These are phyloP conservation scores for Gossypium rotundifolium DNA, from an alignment of 345 rosid species.

Conservation along the genomic window DNA sequence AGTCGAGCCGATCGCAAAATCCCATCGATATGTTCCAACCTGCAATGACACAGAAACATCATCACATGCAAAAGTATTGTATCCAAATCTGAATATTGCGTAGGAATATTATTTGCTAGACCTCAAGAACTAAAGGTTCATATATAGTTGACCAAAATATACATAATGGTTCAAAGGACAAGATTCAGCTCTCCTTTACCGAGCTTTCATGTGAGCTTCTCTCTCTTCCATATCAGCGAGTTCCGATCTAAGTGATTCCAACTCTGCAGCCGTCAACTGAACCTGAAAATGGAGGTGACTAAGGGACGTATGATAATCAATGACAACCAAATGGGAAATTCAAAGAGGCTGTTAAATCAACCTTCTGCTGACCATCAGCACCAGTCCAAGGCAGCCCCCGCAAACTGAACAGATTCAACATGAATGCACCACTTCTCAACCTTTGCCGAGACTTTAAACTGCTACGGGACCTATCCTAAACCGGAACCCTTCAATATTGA, in stretches of 20 bases:
- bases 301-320: background rate
- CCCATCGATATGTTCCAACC: conserved; percentile 91
- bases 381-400: conserved; percentile 67
- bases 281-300: conserved; percentile 46
- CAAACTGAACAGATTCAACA: conserved; percentile 69
- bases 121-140: background rate
- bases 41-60: conserved; percentile 17
- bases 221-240: conserved; percentile 82
- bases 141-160: background rate
- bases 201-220: conserved; percentile 84
- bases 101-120: no score
- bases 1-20: conserved; percentile 80
- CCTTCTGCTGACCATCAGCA: conserved; percentile 68
- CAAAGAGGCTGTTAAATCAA: conserved; percentile 20
- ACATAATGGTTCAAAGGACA: background rate
- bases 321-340: background rate
- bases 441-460: conserved; percentile 38
- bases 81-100: background rate
- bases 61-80: background rate
- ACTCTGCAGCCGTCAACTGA: conserved; percentile 56
- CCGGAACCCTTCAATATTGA: conserved; percentile 26
- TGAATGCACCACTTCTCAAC: conserved; percentile 48
- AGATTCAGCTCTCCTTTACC: conserved; percentile 40
- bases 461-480: conserved; percentile 52
- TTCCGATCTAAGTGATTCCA: conserved; percentile 76